These are phyloP conservation scores for Fraxinus sp. DNA, from an alignment of 305 asterid genomes.

Conservation along the genomic window DNA sequence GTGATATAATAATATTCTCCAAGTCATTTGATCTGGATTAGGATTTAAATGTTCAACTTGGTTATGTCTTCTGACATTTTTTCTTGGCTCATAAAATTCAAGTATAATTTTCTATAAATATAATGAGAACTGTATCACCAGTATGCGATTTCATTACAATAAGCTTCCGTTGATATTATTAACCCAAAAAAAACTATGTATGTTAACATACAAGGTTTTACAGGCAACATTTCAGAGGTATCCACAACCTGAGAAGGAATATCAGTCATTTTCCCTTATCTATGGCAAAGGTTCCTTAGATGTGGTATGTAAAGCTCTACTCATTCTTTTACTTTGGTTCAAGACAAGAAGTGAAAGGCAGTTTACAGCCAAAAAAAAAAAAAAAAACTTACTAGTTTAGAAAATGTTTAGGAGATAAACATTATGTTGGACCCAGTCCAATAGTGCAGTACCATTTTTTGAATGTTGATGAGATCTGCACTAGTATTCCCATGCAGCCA, in stretches of 20 bases:
- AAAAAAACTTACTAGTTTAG: background rate
- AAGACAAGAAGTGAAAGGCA: background rate
- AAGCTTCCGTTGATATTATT: background rate
- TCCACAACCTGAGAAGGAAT: slow-evolving; percentile 82
- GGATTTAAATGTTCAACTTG: background rate
- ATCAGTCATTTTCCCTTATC: slow-evolving; percentile 76
- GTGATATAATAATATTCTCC: background rate
- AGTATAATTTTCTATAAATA: background rate
- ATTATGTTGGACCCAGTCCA: background rate
- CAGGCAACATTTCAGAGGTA: slow-evolving; percentile 62
- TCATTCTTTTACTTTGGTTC: slow-evolving; percentile 3
- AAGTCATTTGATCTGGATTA: background rate
- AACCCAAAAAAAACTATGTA: background rate
- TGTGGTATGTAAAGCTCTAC: slow-evolving; percentile 45
- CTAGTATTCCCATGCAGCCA: background rate
- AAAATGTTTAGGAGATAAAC: background rate
- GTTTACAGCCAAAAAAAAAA: background rate
- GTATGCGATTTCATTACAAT: background rate
- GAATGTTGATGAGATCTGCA: background rate
- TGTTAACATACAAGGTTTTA: slow-evolving; percentile 22
- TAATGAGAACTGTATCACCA: background rate
- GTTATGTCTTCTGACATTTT: background rate
- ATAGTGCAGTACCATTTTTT: background rate
- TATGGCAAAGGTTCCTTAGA: slow-evolving; percentile 63
- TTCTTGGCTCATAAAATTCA: background rate